phyloP scores from a whole-genome alignment of 257 asterid species.

The Jasminum sambac region DNA sequence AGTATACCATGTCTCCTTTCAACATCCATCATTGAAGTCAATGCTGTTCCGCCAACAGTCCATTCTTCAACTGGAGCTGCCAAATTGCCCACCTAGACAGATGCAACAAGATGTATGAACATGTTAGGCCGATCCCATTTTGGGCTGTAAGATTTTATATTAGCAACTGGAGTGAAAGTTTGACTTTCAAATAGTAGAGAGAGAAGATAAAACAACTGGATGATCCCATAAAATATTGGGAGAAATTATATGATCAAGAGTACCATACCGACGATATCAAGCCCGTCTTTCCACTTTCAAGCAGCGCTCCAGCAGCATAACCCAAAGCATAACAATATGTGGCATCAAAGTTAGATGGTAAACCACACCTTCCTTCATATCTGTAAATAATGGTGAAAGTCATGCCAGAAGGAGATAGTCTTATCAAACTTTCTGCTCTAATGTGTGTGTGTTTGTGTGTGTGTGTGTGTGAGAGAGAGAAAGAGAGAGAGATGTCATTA shows the following conservation, averaged over 20 bases:
- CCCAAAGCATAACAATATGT: conserved; percentile 83
- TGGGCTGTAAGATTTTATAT: not conserved
- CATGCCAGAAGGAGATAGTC: conserved; percentile 11
- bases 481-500: not conserved
- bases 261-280: conserved; percentile 59
- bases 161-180: not conserved
- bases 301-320: conserved; percentile 43
- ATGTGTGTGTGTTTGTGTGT: not conserved
- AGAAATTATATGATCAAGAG: conserved; percentile 3
- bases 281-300: conserved; percentile 37
- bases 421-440: conserved; percentile 1
- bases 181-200: not conserved
- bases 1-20: conserved; percentile 79
- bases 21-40: conserved; percentile 75
- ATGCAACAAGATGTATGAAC: not conserved
- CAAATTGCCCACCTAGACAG: conserved; percentile 67
- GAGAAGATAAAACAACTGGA: not conserved
- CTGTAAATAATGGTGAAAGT: conserved; percentile 42
- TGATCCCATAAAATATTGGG: not conserved
- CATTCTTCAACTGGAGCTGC: conserved; percentile 73
- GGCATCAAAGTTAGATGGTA: conserved; percentile 81
- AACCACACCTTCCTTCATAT: conserved; percentile 86
- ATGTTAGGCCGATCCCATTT: not conserved
- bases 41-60: conserved; percentile 79
- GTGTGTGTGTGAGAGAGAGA: not conserved